Conservation (phyloP, 805 yeast species). For the Zygotorulaspora sp. region DNA sequence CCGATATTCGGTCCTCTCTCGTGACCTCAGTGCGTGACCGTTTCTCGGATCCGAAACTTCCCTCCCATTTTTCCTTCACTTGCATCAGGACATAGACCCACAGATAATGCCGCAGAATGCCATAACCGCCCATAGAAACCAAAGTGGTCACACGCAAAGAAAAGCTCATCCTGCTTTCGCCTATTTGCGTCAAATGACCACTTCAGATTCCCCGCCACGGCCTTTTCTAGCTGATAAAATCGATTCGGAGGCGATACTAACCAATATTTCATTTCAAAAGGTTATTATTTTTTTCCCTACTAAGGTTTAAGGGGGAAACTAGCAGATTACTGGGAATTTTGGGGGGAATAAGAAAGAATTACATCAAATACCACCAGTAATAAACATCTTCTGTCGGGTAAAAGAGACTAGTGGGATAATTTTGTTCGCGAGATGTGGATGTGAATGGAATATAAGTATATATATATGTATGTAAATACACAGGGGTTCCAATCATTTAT, state of each 20-base stretch:
- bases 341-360: constrained; percentile 1
- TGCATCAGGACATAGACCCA: too few species aligned
- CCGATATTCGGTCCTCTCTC: constrained; percentile 8
- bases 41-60: constrained; percentile 3
- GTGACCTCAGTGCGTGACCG: constrained; percentile 6
- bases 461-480: background rate
- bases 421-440: background rate
- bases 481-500: too few species aligned
- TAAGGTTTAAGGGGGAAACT: constrained; percentile 1
- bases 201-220: constrained; percentile 5
- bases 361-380: background rate
- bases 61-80: too few species aligned
- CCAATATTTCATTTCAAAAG: background rate
- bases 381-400: background rate
- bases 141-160: constrained; percentile 2
- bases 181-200: background rate
- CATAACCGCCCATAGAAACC: too few species aligned
- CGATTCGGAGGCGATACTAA: constrained; percentile 2
- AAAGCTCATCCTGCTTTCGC: background rate
- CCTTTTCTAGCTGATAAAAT: constrained; percentile 1
- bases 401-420: background rate
- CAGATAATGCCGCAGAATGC: background rate
- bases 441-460: background rate
- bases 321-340: background rate
- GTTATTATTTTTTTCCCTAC: constrained; percentile 1